Evolutionary conservation across 2,329 filamentous ascomycete genomes (phyloP), one percentile per base, ranked within the genome.

Genomic region (Aphanocladium album): DNA sequence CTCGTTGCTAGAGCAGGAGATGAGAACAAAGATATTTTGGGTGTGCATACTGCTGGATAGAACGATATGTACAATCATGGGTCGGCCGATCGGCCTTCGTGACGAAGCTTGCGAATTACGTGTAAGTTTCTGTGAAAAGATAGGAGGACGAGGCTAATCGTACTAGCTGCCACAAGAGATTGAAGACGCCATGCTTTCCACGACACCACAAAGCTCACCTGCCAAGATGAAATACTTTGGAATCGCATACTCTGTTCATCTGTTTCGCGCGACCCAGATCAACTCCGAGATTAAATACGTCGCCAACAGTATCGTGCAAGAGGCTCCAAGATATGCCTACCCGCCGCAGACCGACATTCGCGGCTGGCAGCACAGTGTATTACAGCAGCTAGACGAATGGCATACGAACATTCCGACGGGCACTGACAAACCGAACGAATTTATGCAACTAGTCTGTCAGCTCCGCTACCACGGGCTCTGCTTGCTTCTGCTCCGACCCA

Each of bases 201-300:
- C n/a, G 0, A 19, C 54, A 1, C 33, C 45, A 19, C 60, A 62
- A 8, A 16, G 62, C 14, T 2, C 14, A 47, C 0, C 63, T 53
- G 2, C 65, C 64, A 9, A 52, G 6, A 46, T 57, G 35, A 57
- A 65, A 43, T 63, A 63, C 5, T 50, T 71, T 67, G 5, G 71
- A 70, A 76, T 80, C 65, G 66, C 72, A 0, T 79, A 74, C 53
- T 75, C 79, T 0, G 74, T 83, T 8, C 80, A 82, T 53, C 67
- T 83, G 0, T 83, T 83, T 66, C 74, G 69, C 52, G 72, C 79
- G 0, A 71, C 77, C 0, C 77, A 73, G 19, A 70, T 83, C 6
- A 84, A 83, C 60, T 83, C 82, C 0, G 81, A 84, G 64, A 82
- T 83, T n/a, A 83, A 83, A 68, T 83, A 83, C 52, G 73, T 83